Evolutionary conservation across 2,329 filamentous ascomycete species (phyloP).

Genomic region (Epichloe elymi): DNA sequence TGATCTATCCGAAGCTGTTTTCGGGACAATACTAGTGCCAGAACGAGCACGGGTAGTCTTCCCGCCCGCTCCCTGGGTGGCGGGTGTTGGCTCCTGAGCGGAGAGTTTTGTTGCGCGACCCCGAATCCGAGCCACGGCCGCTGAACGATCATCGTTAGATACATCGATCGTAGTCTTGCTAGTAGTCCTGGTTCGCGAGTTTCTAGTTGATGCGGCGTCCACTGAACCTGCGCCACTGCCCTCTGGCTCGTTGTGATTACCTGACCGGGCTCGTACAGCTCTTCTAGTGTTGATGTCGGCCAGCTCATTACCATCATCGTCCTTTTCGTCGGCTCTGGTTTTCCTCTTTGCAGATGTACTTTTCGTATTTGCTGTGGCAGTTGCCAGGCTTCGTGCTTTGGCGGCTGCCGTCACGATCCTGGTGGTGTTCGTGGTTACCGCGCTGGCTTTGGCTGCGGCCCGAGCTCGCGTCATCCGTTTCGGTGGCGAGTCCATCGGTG

Average conservation of each 20-base stretch:
- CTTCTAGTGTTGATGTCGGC: slow-evolving; percentile 21
- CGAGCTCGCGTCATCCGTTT: slow-evolving; percentile 44
- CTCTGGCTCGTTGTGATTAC: slow-evolving; percentile 24
- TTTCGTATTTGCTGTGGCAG: slow-evolving; percentile 19
- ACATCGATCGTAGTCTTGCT: slow-evolving; percentile 15
- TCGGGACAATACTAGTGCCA: slow-evolving; percentile 13
- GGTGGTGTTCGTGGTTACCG: slow-evolving; percentile 26
- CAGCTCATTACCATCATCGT: slow-evolving; percentile 29
- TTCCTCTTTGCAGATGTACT: slow-evolving; percentile 33
- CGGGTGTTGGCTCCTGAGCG: slow-evolving; percentile 12
- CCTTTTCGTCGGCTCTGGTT: slow-evolving; percentile 37
- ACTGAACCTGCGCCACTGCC: slow-evolving; percentile 3
- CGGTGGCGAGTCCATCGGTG: slow-evolving; percentile 41
- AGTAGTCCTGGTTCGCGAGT: slow-evolving; percentile 13
- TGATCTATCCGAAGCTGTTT: slow-evolving; percentile 18
- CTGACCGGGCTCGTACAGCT: slow-evolving; percentile 27
- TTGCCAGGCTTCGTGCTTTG: slow-evolving; percentile 29
- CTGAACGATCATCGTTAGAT: slow-evolving; percentile 10
- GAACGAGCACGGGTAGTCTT: slow-evolving; percentile 17
- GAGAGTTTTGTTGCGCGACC: slow-evolving; percentile 30
- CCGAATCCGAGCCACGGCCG: slow-evolving; percentile 16
- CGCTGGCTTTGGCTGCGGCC: slow-evolving; percentile 28
- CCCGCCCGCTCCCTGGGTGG: slow-evolving; percentile 17
- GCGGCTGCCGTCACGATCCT: slow-evolving; percentile 36
- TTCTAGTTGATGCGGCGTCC: neutral